phyloP scores from a whole-genome alignment of 257 asterid species.

The Rhazya stricta region DNA sequence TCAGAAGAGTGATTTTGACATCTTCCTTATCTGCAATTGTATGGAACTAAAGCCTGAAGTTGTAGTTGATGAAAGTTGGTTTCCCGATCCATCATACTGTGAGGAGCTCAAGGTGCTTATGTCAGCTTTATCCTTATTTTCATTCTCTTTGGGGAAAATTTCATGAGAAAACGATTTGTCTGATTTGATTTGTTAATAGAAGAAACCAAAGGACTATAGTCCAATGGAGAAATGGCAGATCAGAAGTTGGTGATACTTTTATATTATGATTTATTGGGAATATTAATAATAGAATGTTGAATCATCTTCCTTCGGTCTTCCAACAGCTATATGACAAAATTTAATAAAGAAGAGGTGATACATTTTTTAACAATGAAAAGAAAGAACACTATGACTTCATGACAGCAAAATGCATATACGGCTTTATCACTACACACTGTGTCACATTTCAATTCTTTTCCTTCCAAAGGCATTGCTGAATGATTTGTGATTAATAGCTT shows the following conservation, averaged over 20 bases:
- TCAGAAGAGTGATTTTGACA: slow-evolving; percentile 47
- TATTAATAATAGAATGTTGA: neutral
- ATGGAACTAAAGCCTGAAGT: slow-evolving; percentile 21
- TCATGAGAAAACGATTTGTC: too few species aligned
- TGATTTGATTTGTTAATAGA: too few species aligned
- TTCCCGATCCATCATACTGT: slow-evolving; percentile 48
- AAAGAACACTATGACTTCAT: too few species aligned
- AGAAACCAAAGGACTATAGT: neutral
- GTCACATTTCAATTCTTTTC: too few species aligned
- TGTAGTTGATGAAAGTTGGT: slow-evolving; percentile 58
- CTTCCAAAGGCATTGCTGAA: too few species aligned
- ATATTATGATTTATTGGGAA: neutral
- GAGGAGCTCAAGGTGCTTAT: slow-evolving; percentile 42
- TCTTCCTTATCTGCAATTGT: slow-evolving; percentile 41
- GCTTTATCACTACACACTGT: too few species aligned
- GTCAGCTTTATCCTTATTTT: neutral
- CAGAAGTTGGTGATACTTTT: neutral
- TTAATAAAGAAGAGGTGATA: too few species aligned
- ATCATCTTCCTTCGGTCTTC: neutral
- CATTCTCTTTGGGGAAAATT: neutral
- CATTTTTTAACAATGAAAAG: too few species aligned
- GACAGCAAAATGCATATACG: too few species aligned
- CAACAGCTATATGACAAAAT: neutral
- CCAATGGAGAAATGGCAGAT: neutral
- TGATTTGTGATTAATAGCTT: too few species aligned